Evolutionary conservation across 2,329 filamentous ascomycete genomes (phyloP).

Genomic region (Talaromyces verruculosus): DNA sequence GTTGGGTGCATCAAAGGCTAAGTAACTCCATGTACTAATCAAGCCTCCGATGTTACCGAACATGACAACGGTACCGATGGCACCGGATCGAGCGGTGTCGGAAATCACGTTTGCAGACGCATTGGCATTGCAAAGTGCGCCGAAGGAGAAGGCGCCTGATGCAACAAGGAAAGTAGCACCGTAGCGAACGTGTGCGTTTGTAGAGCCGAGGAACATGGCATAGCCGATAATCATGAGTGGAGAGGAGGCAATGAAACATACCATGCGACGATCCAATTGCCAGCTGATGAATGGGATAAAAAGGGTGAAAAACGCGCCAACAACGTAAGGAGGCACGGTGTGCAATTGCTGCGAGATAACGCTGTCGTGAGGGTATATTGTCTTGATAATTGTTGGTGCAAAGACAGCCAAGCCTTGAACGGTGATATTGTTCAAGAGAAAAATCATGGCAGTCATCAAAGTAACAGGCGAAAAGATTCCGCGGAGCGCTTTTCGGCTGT

Average conservation of each 20-base stretch:
- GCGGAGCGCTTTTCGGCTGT: constrained; percentile 57
- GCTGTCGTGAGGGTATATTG: constrained; percentile 61
- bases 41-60: constrained; percentile 71
- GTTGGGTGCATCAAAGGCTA: constrained; percentile 63
- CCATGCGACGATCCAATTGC: constrained; percentile 67
- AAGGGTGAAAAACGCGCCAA: constrained; percentile 78
- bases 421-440: constrained; percentile 67
- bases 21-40: constrained; percentile 64
- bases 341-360: constrained; percentile 63
- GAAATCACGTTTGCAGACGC: constrained; percentile 69
- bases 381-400: constrained; percentile 66
- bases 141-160: constrained; percentile 71
- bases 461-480: constrained; percentile 67
- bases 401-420: constrained; percentile 67
- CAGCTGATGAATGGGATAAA: constrained; percentile 72
- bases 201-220: constrained; percentile 67
- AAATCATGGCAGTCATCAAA: constrained; percentile 57
- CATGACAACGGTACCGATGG: constrained; percentile 62
- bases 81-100: constrained; percentile 66
- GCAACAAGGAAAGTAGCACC: constrained; percentile 78
- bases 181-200: constrained; percentile 66
- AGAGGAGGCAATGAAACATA: constrained; percentile 69
- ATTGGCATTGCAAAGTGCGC: constrained; percentile 66
- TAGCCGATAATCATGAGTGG: constrained; percentile 71
- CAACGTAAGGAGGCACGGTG: constrained; percentile 62